These are phyloP conservation scores for Beauveria rudraprayagi DNA, from an alignment of 2,329 filamentous ascomycete species.

Conservation along the genomic window DNA sequence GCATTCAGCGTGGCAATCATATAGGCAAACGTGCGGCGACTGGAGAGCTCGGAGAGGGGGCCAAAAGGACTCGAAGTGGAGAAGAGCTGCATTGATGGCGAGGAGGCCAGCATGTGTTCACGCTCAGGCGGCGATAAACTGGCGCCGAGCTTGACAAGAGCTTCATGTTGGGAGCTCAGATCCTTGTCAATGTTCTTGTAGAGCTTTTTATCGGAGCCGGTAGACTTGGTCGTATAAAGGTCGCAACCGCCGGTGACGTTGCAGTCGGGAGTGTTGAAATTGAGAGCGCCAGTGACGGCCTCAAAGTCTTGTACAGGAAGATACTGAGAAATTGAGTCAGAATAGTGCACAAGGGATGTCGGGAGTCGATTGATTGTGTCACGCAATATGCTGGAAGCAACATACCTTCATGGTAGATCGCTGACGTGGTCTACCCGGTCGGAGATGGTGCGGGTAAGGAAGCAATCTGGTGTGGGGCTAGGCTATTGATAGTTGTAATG, in stretches of 20 bases:
- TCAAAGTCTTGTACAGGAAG: constrained; percentile 87
- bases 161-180: constrained; percentile 84
- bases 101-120: constrained; percentile 58
- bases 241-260: constrained; percentile 91
- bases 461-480: constrained; percentile 6
- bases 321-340: constrained; percentile 51
- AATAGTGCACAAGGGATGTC: background rate
- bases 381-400: background rate
- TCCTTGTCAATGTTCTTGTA: constrained; percentile 93
- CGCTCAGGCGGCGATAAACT: constrained; percentile 79
- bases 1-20: constrained; percentile 94
- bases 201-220: constrained; percentile 90
- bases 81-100: constrained; percentile 51
- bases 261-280: constrained; percentile 90
- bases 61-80: constrained; percentile 88
- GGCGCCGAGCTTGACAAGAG: constrained; percentile 75
- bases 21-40: constrained; percentile 88
- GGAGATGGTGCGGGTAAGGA: constrained; percentile 4
- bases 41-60: constrained; percentile 76
- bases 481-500: background rate
- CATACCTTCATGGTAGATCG: constrained; percentile 31
- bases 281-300: constrained; percentile 82
- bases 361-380: background rate
- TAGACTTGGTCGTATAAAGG: constrained; percentile 94
- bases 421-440: background rate